Base-by-base conservation (phyloP, 1,284 basidiomycete genomes). In the Athelia sp. region DNA sequence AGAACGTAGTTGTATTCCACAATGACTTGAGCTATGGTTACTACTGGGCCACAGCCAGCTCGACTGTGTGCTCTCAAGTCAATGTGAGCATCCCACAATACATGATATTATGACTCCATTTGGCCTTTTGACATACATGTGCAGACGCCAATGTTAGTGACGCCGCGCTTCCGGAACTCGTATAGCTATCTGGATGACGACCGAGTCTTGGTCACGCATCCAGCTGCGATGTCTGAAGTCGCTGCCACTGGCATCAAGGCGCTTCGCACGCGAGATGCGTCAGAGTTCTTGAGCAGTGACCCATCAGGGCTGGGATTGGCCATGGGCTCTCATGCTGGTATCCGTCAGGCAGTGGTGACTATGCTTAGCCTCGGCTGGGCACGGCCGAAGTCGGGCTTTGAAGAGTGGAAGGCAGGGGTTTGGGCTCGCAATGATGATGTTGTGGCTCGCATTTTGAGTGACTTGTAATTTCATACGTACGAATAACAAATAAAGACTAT, bases 111-210 rank as follows among this genome's bases (percentile, higher is more conserved):
- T 49, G 43, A 24, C 22, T 15, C n/a, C 38, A 43, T 35, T 21
- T 34, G 43, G 1, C 32, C n/a, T 34, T 34, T 11, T 34, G 32
- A 34, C n/a, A 34, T 34, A 34, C n/a, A 11, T 11, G n/a, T n/a
- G 2, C 51, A 70, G 67, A 59, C 68, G 2, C 68, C 69, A 4
- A 64, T 70, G 22, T 59, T 72, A 22, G 64, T 64, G 10, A 71
- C 68, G 6, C 50, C 56, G 15, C 68, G 65, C 46, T 66, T 62
- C 43, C 62, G 64, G 23, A 56, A 56, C 29, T 55, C 66, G 26
- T 72, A 72, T 49, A 58, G 57, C 3, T 67, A 70, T 50, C 63
- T 64, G 38, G 62, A 70, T 53, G 68, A 72, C 52, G 58, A 63
- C 46, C 52, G 68, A 21, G 63, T 62, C 1, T 62, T 64, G 2